A percentile compares a stretch with the other conserved stretches of the same genome.
These are phyloP conservation scores for Penicillium nordicum DNA, from an alignment of 2,329 filamentous ascomycete genomes.

Conservation along the genomic window DNA sequence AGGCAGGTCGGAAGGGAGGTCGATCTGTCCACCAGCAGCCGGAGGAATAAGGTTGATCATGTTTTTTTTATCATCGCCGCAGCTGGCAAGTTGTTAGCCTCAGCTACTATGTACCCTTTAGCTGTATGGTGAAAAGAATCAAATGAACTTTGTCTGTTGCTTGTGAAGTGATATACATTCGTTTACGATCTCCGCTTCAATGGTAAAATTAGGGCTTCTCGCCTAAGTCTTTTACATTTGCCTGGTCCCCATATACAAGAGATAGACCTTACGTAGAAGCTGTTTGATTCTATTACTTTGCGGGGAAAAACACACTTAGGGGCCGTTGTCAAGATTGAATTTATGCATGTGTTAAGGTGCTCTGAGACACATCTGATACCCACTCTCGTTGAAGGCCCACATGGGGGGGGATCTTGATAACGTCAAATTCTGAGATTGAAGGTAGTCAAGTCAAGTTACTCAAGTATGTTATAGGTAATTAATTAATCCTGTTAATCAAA, in stretches of 20 bases:
- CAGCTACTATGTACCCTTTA: not conserved
- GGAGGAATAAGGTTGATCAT: not conserved
- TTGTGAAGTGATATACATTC: not conserved
- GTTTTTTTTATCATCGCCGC: not conserved
- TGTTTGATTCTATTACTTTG: too few relatives aligned
- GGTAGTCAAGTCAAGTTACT: not conserved
- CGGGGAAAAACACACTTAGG: too few relatives aligned
- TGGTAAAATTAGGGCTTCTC: not conserved
- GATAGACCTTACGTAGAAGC: not conserved
- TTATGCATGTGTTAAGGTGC: not conserved
- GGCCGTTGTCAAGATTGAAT: not conserved
- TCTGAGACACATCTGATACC: not conserved
- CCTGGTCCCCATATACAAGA: not conserved
- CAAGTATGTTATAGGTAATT: not conserved
- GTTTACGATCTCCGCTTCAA: not conserved
- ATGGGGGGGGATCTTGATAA: not conserved
- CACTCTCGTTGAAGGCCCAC: not conserved
- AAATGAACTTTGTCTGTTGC: not conserved
- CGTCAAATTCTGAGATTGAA: not conserved
- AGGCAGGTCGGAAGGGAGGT: constrained; percentile 54
- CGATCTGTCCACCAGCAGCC: not conserved
- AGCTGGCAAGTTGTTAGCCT: not conserved
- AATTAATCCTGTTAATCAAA: not conserved
- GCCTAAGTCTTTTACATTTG: not conserved
- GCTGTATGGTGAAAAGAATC: not conserved